Conservation (phyloP, 305 asterid species). For the Rubia occidens region DNA sequence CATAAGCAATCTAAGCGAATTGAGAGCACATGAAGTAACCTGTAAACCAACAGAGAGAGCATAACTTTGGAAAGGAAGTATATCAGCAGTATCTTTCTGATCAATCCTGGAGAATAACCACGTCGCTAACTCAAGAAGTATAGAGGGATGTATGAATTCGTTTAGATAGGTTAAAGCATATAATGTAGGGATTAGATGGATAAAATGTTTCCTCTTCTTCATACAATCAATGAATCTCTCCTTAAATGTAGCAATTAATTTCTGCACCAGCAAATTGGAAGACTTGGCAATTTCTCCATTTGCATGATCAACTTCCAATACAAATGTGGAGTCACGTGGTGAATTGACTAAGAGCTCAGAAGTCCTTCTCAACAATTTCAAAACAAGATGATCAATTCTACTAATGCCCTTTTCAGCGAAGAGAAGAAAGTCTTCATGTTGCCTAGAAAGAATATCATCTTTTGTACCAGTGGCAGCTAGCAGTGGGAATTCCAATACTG, state of each 20-base stretch:
- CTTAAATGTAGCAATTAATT: conserved; percentile 48
- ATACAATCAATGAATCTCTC: conserved; percentile 46
- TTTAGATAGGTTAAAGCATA: conserved; percentile 51
- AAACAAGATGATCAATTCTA: conserved; percentile 53
- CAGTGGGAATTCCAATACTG: conserved; percentile 48
- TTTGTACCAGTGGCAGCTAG: conserved; percentile 31
- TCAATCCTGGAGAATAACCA: conserved; percentile 63
- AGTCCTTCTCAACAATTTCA: conserved; percentile 45
- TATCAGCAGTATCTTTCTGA: conserved; percentile 23
- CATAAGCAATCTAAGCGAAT: conserved; percentile 37
- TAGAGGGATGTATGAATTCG: conserved; percentile 59
- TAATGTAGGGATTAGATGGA: conserved; percentile 45
- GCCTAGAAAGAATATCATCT: conserved; percentile 40
- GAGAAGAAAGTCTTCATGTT: conserved; percentile 41
- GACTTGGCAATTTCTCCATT: conserved; percentile 36
- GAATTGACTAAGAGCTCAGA: conserved; percentile 42
- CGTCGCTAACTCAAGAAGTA: conserved; percentile 62
- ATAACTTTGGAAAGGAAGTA: conserved; percentile 30
- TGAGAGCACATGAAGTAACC: conserved; percentile 56
- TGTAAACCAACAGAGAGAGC: conserved; percentile 51
- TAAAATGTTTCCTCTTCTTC: conserved; percentile 36
- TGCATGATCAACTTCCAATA: conserved; percentile 28
- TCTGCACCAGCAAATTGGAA: conserved; percentile 42
- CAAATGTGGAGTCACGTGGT: conserved; percentile 25
- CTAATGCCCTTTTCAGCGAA: conserved; percentile 37